Conservation (phyloP, 2,329 filamentous ascomycete species). For the Talaromyces sp. region DNA sequence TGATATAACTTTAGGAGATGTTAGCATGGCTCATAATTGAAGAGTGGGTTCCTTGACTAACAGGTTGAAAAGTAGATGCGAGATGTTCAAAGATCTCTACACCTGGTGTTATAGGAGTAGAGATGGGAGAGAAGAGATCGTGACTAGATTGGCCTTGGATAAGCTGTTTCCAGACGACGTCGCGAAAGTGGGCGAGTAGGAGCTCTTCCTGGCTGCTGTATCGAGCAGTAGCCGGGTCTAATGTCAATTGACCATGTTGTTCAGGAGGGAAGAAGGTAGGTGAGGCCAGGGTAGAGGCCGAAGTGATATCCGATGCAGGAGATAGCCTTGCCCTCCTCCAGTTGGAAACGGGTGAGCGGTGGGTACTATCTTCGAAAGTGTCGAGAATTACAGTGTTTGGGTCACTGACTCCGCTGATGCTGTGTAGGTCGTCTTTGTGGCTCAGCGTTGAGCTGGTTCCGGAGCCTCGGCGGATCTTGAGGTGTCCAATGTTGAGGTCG, state of each 20-base stretch:
- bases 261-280: constrained; percentile 25
- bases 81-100: constrained; percentile 46
- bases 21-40: not conserved
- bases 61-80: constrained; percentile 50
- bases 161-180: constrained; percentile 42
- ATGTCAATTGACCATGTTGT: constrained; percentile 21
- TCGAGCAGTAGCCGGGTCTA: constrained; percentile 18
- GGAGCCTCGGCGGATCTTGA: constrained; percentile 24
- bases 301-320: constrained; percentile 33
- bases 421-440: constrained; percentile 27
- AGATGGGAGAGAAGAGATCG: constrained; percentile 21
- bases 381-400: constrained; percentile 51
- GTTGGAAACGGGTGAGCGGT: constrained; percentile 30
- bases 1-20: constrained; percentile 47
- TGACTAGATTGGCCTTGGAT: constrained; percentile 29
- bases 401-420: constrained; percentile 31
- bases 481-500: constrained; percentile 24
- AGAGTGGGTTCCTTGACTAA: constrained; percentile 32
- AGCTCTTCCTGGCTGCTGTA: constrained; percentile 30
- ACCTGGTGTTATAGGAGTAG: constrained; percentile 29
- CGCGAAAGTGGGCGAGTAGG: constrained; percentile 40
- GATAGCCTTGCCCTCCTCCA: constrained; percentile 32
- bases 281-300: constrained; percentile 26
- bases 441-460: constrained; percentile 28
- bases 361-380: constrained; percentile 47